These are phyloP conservation scores for Catharanthus roseus DNA, from an alignment of 257 asterid genomes.

Conservation along the genomic window DNA sequence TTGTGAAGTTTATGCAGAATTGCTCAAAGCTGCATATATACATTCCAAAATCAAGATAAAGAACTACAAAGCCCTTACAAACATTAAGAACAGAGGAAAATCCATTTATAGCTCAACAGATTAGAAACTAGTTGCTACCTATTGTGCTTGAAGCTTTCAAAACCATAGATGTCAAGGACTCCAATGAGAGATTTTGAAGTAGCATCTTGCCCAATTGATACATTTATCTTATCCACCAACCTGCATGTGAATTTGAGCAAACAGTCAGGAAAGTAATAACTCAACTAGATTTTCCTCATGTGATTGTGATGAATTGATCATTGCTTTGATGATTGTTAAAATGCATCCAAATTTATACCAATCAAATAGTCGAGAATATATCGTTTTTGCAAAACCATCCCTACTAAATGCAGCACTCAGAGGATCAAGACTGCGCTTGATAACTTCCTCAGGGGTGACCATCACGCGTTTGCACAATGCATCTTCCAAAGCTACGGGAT, in stretches of 20 bases:
- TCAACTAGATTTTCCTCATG: not conserved
- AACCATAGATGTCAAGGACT: conserved; percentile 94
- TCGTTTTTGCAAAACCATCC: conserved; percentile 92
- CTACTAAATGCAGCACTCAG: conserved; percentile 84
- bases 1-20: conserved; percentile 92
- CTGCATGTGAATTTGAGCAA: conserved; percentile 35
- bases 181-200: conserved; percentile 76
- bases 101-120: not conserved
- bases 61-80: conserved; percentile 16
- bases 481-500: conserved; percentile 79
- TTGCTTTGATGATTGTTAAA: conserved; percentile 13
- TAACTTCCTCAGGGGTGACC: conserved; percentile 98
- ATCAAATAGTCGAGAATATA: conserved; percentile 90
- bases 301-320: not conserved
- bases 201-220: conserved; percentile 86
- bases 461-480: conserved; percentile 96
- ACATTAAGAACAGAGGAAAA: not conserved
- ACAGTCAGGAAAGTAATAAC: not conserved
- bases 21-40: conserved; percentile 80
- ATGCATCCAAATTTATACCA: conserved; percentile 47
- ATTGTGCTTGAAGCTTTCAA: conserved; percentile 94
- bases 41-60: conserved; percentile 25
- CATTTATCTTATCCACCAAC: conserved; percentile 92
- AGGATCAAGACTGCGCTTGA: conserved; percentile 96
- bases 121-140: conserved; percentile 39